Base-by-base conservation (phyloP, 106 monocot species). In the Dioscorea zingiberensis region DNA sequence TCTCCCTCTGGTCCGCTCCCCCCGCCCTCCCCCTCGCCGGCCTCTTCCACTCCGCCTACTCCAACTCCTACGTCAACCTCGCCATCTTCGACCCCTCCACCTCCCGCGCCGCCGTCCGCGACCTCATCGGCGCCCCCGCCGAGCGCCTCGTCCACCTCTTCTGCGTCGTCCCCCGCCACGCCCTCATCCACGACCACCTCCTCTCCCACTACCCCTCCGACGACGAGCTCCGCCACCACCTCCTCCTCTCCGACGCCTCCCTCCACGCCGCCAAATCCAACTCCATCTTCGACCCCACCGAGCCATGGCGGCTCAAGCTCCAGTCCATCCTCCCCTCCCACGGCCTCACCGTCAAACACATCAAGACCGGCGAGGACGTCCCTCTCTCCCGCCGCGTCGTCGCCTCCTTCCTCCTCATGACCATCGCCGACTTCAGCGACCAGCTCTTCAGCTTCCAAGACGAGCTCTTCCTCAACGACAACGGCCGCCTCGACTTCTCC, bases 21-120 rank as follows among this genome's bases (percentile, higher is more conserved):
- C 61, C 56, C 58, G 25, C 72, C 59, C 80, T 95, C 46, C 72
- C 94, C 24, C 84, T 77, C 51, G 85, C 83, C 80, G 94, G 90
- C 56, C 87, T 95, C 78, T 91, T 63, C 87, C 94, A 95, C 85
- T 95, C 90, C 56, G 80, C 94, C 66, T 95, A 95, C 87, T 95
- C 94, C 76, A 95, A 95, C 76, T 91, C 94, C 80, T 95, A 95
- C 80, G 94, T 95, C 68, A 91, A 95, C 71, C 94, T 95, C 69
- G 94, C 94, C 73, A 95, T 95, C 82, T 95, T 95, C 78, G 74
- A 82, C 59, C 83, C 90, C 61, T 48, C 45, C 66, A 69, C 85
- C 70, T 80, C 84, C 55, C 87, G 94, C 26, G 70, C 48, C 70
- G 28, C 60, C 54, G 76, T 95, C 65, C 25, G 56, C 14, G 0